Evolutionary conservation across 306 rosid genomes (phyloP).

Genomic region (Cucumis hystrix): DNA sequence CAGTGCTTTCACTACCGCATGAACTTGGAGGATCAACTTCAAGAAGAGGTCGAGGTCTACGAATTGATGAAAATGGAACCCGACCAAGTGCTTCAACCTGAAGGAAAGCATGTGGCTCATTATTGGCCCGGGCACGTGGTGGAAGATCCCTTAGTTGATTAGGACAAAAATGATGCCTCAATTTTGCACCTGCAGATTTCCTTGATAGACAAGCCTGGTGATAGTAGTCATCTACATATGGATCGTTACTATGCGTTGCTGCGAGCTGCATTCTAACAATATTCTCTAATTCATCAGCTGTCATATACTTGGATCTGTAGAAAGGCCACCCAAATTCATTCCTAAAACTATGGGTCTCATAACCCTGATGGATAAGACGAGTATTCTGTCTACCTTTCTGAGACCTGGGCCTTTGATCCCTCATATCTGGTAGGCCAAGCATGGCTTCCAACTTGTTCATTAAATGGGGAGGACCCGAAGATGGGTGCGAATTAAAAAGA

Average conservation of each 20-base stretch:
- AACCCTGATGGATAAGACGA: slow-evolving; percentile 46
- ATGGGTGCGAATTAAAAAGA: slow-evolving; percentile 31
- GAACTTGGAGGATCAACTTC: slow-evolving; percentile 86
- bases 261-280: slow-evolving; percentile 90
- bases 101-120: slow-evolving; percentile 95
- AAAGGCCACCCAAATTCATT: slow-evolving; percentile 66
- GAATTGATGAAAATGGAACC: slow-evolving; percentile 96
- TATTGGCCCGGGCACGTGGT: slow-evolving; percentile 53
- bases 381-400: slow-evolving; percentile 46
- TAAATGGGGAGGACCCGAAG: slow-evolving; percentile 56
- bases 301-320: slow-evolving; percentile 71
- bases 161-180: slow-evolving; percentile 92
- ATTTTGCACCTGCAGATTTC: slow-evolving; percentile 59
- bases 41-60: slow-evolving; percentile 97
- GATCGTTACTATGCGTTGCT: slow-evolving; percentile 93
- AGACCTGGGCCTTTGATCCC: slow-evolving; percentile 69
- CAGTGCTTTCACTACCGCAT: slow-evolving; percentile 32
- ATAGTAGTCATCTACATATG: slow-evolving; percentile 94
- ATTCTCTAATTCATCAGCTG: slow-evolving; percentile 73
- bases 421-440: slow-evolving; percentile 59
- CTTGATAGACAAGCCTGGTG: slow-evolving; percentile 85
- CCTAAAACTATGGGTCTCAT: slow-evolving; percentile 40
- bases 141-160: slow-evolving; percentile 80
- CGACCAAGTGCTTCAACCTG: slow-evolving; percentile 99
- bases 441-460: slow-evolving; percentile 60